A percentile compares a stretch with the other conserved stretches of the same genome.
These are phyloP conservation scores for Aureobasidium sp. DNA, from an alignment of 2,329 filamentous ascomycete genomes.

Conservation along the genomic window DNA sequence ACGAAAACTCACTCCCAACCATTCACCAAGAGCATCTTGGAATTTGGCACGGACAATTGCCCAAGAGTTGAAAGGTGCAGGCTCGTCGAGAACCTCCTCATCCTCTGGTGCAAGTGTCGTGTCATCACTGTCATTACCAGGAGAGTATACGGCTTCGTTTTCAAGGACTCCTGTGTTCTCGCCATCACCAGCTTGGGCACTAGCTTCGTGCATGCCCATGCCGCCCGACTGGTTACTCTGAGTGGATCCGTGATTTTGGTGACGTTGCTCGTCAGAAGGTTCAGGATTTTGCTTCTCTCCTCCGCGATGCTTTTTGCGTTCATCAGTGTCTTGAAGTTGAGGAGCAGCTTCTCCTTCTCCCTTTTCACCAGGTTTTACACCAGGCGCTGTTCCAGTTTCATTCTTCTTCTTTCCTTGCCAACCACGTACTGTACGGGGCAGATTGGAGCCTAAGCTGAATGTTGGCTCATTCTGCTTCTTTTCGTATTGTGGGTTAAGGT, in stretches of 20 bases:
- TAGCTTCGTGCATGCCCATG: not conserved
- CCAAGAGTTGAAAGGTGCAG: constrained; percentile 39
- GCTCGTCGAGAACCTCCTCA: not conserved
- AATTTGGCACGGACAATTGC: constrained; percentile 41
- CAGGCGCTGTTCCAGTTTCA: not conserved
- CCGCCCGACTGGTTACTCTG: not conserved
- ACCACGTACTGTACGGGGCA: constrained; percentile 19
- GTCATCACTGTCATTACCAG: not conserved
- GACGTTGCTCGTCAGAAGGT: not conserved
- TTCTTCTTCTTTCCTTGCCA: constrained; percentile 14
- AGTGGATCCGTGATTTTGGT: not conserved
- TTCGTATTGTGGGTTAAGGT: constrained; percentile 21
- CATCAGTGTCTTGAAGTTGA: constrained; percentile 14
- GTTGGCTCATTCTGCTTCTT: constrained; percentile 16
- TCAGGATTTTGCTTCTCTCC: not conserved
- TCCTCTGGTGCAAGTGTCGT: constrained; percentile 10
- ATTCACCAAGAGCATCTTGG: constrained; percentile 56
- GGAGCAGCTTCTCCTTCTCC: constrained; percentile 20
- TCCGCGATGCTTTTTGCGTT: constrained; percentile 5
- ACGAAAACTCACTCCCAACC: constrained; percentile 30
- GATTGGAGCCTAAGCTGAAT: constrained; percentile 20
- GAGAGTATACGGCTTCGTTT: not conserved
- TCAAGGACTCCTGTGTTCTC: not conserved
- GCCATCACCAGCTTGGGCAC: not conserved
- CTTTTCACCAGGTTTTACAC: constrained; percentile 16